Conservation (phyloP, 768 basidiomycete genomes). For the Kondoa malvinella region DNA sequence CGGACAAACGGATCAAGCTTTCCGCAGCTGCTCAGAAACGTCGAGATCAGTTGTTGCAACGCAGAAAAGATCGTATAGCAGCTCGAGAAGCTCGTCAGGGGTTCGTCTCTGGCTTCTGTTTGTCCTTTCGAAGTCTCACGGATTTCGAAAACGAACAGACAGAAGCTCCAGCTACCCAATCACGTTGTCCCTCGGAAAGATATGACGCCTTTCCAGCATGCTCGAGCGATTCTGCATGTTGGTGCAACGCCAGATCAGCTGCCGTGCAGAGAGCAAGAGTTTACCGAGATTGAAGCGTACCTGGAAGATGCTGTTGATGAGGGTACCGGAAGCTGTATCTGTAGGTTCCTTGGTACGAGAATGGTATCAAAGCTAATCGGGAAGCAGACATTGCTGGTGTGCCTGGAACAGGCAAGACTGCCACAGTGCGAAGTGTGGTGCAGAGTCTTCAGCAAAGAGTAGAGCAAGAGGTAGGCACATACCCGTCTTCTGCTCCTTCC, state of each 20-base stretch:
- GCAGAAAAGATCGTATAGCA: not conserved
- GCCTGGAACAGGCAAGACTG: constrained; percentile 97
- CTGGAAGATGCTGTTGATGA: constrained; percentile 77
- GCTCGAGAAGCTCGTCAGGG: constrained; percentile 8
- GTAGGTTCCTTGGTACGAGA: constrained; percentile 34
- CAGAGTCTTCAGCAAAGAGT: constrained; percentile 80
- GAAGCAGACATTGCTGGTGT: constrained; percentile 84
- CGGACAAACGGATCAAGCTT: not conserved
- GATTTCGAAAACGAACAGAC: no score
- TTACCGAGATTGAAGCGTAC: constrained; percentile 50
- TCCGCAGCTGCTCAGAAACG: not conserved
- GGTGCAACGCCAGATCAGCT: constrained; percentile 75
- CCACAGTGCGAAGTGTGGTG: constrained; percentile 85
- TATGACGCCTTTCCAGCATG: constrained; percentile 23
- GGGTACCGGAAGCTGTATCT: constrained; percentile 86
- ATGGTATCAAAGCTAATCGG: constrained; percentile 9
- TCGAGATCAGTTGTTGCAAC: not conserved
- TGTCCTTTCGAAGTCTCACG: not conserved
- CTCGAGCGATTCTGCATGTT: constrained; percentile 52
- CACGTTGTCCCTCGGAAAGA: not conserved
- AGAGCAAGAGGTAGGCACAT: constrained; percentile 48
- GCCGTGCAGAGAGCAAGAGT: constrained; percentile 78
- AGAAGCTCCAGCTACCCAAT: not conserved
- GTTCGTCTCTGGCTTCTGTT: not conserved
- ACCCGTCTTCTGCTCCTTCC: not conserved